A percentile compares a stretch with the other conserved stretches of the same genome.
Conservation (phyloP, 1,284 basidiomycete species). For the Termitomyces sp. region DNA sequence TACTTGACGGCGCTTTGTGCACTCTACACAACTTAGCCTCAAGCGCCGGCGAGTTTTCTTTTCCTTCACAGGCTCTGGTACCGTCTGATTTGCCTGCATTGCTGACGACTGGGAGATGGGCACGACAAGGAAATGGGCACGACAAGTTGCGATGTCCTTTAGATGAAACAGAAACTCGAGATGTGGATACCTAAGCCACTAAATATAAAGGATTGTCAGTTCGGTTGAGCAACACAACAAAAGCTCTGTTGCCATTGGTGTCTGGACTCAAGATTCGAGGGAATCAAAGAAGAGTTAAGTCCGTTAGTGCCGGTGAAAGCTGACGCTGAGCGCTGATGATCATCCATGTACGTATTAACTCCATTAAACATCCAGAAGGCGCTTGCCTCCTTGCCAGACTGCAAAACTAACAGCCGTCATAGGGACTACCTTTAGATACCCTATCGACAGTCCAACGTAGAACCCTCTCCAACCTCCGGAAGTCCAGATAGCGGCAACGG, state of each 20-base stretch:
- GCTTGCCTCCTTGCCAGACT: slow-evolving; percentile 73
- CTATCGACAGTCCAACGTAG: slow-evolving; percentile 90
- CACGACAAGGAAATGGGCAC: neutral
- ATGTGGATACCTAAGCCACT: neutral
- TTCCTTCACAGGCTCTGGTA: slow-evolving; percentile 24
- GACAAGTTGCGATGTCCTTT: neutral
- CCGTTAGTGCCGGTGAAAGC: slow-evolving; percentile 3
- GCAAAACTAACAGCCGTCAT: slow-evolving; percentile 87
- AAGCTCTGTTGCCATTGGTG: neutral
- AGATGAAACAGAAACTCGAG: neutral
- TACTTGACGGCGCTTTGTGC: slow-evolving; percentile 51
- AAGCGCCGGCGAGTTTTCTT: slow-evolving; percentile 41
- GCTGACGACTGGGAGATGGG: neutral
- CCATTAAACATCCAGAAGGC: slow-evolving; percentile 44
- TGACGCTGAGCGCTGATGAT: slow-evolving; percentile 7
- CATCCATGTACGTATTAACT: slow-evolving; percentile 20
- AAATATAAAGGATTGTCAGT: slow-evolving; percentile 9
- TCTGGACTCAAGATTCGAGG: slow-evolving; percentile 3
- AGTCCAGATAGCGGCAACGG: slow-evolving; percentile 64
- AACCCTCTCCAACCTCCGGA: slow-evolving; percentile 82
- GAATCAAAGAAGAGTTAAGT: slow-evolving; percentile 12
- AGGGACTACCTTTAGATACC: slow-evolving; percentile 94
- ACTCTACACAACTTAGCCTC: slow-evolving; percentile 51
- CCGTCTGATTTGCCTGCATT: slow-evolving; percentile 8
- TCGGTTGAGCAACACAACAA: slow-evolving; percentile 15